A percentile compares a stretch with the other conserved stretches of the same genome.
Conservation (phyloP, 2,329 filamentous ascomycete species). For the Exophiala bonariae region DNA sequence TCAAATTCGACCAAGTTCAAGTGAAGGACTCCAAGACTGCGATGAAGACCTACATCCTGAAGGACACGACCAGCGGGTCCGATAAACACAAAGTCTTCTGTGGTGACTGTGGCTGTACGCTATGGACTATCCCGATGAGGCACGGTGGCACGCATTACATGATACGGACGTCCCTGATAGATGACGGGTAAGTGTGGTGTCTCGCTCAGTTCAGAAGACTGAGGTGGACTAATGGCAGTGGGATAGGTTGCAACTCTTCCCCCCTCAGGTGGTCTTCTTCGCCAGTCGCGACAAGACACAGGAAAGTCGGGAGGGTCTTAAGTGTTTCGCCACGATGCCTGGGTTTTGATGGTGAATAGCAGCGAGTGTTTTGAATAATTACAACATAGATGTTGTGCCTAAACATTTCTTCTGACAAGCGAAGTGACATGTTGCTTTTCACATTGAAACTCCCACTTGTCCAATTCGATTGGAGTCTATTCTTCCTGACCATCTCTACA, state of each 20-base stretch:
- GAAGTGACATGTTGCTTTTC: too few species aligned
- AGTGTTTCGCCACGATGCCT: background rate
- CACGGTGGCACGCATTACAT: constrained; percentile 3
- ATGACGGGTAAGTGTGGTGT: background rate
- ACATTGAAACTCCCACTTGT: too few species aligned
- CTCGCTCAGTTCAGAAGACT: background rate
- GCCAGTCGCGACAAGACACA: background rate
- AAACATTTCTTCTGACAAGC: too few species aligned
- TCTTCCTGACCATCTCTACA: too few species aligned
- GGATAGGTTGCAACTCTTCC: background rate
- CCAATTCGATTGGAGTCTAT: too few species aligned
- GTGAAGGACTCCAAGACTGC: background rate
- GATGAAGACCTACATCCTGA: constrained; percentile 1
- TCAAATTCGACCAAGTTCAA: background rate
- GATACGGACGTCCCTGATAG: constrained; percentile 2
- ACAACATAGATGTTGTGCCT: too few species aligned
- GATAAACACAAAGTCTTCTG: constrained; percentile 5
- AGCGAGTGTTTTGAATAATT: too few species aligned
- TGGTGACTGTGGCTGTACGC: constrained; percentile 8
- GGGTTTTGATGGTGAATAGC: background rate
- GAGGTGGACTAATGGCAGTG: too few species aligned
- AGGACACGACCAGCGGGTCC: constrained; percentile 1
- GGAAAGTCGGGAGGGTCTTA: background rate
- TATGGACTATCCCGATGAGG: constrained; percentile 12
- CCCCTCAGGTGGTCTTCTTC: background rate